Conservation (phyloP, 2,329 filamentous ascomycete species). For the Colletotrichum tamarilloi region DNA sequence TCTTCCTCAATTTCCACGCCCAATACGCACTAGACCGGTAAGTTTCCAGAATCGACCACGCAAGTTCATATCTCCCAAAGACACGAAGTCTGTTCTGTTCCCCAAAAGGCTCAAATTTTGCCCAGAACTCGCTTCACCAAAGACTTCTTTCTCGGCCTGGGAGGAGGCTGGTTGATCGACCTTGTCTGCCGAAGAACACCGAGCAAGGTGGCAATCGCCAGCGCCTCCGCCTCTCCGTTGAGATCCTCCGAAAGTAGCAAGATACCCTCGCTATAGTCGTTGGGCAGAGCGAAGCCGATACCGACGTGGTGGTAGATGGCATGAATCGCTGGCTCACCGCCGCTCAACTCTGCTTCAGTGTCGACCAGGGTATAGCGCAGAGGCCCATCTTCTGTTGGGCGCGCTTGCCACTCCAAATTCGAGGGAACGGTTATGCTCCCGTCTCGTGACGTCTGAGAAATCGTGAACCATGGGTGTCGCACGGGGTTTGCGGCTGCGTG, state of each 20-base stretch:
- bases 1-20: not conserved
- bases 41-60: not conserved
- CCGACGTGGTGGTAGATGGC: constrained; percentile 38
- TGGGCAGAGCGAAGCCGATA: constrained; percentile 16
- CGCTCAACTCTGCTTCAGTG: not conserved
- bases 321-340: constrained; percentile 2
- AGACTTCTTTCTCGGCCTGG: constrained; percentile 12
- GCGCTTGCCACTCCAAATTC: constrained; percentile 26
- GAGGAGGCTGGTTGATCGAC: constrained; percentile 16
- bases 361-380: constrained; percentile 34
- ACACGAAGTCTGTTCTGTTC: not conserved
- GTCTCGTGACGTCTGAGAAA: not conserved
- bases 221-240: constrained; percentile 3
- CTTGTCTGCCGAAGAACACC: constrained; percentile 25
- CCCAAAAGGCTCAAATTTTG: not conserved
- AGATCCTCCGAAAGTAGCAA: constrained; percentile 25
- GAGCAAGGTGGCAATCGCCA: constrained; percentile 11
- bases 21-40: not conserved
- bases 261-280: constrained; percentile 34
- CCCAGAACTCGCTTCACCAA: constrained; percentile 10
- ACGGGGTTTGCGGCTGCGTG: not conserved
- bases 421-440: not conserved
- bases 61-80: not conserved
- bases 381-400: constrained; percentile 16
- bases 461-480: constrained; percentile 25